These are phyloP conservation scores for Leishmania lainsoni DNA, from an alignment of 208 protist species.

Conservation along the genomic window DNA sequence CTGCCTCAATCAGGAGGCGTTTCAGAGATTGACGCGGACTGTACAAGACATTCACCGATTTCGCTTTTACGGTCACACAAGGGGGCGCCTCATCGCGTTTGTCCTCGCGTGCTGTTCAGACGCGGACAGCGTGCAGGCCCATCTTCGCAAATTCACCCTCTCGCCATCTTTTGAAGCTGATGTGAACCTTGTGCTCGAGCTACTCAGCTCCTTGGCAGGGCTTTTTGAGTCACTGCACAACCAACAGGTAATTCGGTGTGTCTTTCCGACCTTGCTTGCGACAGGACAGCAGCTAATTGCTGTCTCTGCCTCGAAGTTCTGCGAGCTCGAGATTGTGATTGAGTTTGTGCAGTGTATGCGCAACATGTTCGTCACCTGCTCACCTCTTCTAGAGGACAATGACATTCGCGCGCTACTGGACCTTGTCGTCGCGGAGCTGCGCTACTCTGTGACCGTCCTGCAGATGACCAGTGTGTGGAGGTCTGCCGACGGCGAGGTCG, in stretches of 20 bases:
- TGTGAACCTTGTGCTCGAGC: constrained; percentile 43
- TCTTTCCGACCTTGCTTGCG: constrained; percentile 36
- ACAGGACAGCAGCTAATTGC: constrained; percentile 32
- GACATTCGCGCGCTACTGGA: constrained; percentile 36
- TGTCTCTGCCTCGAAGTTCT: constrained; percentile 29
- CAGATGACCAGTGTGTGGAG: constrained; percentile 31
- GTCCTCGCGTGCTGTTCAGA: constrained; percentile 41
- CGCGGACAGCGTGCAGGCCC: constrained; percentile 13
- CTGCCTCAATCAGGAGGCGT: constrained; percentile 17
- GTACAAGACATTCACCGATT: constrained; percentile 23
- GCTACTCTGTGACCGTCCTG: constrained; percentile 17
- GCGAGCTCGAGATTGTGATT: constrained; percentile 42
- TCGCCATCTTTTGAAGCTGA: constrained; percentile 8
- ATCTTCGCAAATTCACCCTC: constrained; percentile 14
- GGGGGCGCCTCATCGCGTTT: constrained; percentile 54
- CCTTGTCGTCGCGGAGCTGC: constrained; percentile 39
- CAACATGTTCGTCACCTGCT: constrained; percentile 53
- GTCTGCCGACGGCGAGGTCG: constrained; percentile 43
- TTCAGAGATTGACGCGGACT: constrained; percentile 21
- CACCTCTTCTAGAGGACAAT: constrained; percentile 43
- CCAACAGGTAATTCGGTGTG: constrained; percentile 39
- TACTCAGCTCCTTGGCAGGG: constrained; percentile 38
- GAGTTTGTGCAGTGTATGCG: constrained; percentile 44
- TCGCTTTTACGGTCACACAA: constrained; percentile 36
- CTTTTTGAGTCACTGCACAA: constrained; percentile 51